These are phyloP conservation scores for Talaromyces borbonicus DNA, from an alignment of 495 filamentous ascomycete genomes.

Conservation along the genomic window DNA sequence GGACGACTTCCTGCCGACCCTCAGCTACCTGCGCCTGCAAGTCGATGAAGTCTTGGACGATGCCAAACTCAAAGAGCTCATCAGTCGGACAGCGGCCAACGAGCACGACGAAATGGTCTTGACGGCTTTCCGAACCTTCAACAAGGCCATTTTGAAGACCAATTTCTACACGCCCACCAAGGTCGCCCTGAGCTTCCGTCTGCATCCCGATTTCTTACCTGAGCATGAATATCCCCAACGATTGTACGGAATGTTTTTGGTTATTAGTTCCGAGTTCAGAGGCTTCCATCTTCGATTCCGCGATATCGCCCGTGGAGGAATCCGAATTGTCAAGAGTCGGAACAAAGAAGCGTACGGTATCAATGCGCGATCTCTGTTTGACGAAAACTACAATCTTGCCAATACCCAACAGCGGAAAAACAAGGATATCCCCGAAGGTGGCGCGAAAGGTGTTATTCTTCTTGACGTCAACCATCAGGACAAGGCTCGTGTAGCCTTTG, in stretches of 20 bases:
- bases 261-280: constrained; percentile 92
- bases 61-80: constrained; percentile 64
- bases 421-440: constrained; percentile 99
- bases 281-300: constrained; percentile 97
- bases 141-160: constrained; percentile 82
- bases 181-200: constrained; percentile 91
- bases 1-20: constrained; percentile 71
- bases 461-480: constrained; percentile 91
- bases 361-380: constrained; percentile 90
- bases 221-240: constrained; percentile 87
- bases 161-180: constrained; percentile 99
- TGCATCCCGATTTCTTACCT: constrained; percentile 83
- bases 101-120: constrained; percentile 98
- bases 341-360: constrained; percentile 92
- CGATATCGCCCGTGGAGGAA: constrained; percentile 93
- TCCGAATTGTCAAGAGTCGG: constrained; percentile 95
- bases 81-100: constrained; percentile 71
- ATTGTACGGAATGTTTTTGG: constrained; percentile 95
- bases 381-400: constrained; percentile 96
- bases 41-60: constrained; percentile 71
- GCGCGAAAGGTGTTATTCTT: constrained; percentile 95
- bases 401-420: constrained; percentile 99
- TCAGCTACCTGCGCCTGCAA: constrained; percentile 65
- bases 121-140: constrained; percentile 94
- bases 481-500: constrained; percentile 82